Percentiles rank a stretch among this genome's conserved stretches.
These are phyloP conservation scores for Scopulariopsis brevicaulis DNA, from an alignment of 2,329 filamentous ascomycete genomes.

Conservation along the genomic window DNA sequence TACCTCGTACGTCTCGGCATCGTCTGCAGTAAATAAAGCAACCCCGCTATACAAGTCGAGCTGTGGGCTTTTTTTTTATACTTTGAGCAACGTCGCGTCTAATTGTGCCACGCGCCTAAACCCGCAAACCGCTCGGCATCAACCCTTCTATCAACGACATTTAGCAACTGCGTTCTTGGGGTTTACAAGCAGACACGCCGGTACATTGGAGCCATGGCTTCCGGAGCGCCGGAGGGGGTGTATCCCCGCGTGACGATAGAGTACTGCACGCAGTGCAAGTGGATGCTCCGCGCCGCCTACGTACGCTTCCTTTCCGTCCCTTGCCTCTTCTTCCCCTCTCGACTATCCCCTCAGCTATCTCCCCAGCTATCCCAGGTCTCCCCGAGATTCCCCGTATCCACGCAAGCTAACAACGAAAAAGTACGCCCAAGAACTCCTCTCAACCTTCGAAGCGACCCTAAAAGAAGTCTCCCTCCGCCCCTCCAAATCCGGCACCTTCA, in stretches of 20 bases:
- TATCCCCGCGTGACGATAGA: conserved; percentile 70
- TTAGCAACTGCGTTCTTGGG: no score
- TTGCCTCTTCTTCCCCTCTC: neutral
- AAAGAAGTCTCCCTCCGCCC: conserved; percentile 85
- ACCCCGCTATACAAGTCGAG: no score
- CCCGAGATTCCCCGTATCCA: neutral
- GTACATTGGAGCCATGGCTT: neutral
- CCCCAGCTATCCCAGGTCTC: no score
- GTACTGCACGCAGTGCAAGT: conserved; percentile 90
- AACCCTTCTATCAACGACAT: neutral
- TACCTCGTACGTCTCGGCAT: no score
- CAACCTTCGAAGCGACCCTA: conserved; percentile 74
- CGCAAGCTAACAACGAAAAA: conserved; percentile 20
- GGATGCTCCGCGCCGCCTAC: conserved; percentile 80
- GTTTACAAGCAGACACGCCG: neutral
- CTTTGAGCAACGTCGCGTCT: no score
- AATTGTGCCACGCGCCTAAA: no score
- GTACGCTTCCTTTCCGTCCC: conserved; percentile 34
- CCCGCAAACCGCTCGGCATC: neutral
- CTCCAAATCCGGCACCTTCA: conserved; percentile 72
- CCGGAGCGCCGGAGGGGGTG: neutral
- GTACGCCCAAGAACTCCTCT: conserved; percentile 92
- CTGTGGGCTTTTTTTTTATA: no score
- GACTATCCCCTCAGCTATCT: neutral
- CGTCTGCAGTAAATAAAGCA: no score